Evolutionary conservation across 169 alveolate species (phyloP).

Genomic region (Blepharisma undulans): DNA sequence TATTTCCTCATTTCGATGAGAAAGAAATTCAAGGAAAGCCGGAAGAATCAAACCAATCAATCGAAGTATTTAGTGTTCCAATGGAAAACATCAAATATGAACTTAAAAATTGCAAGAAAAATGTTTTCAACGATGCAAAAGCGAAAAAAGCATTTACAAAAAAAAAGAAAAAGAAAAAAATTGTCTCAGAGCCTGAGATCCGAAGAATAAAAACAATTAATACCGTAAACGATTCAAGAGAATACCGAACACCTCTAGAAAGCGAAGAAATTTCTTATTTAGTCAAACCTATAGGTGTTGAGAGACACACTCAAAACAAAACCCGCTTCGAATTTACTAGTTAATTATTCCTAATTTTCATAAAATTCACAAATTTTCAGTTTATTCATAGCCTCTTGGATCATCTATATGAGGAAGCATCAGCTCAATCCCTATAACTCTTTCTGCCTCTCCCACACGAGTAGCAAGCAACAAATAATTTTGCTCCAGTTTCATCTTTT

Average conservation of each 20-base stretch:
- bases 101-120: background rate
- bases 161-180: background rate
- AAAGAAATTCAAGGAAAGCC: background rate
- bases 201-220: background rate
- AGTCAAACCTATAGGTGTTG: background rate
- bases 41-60: background rate
- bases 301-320: background rate
- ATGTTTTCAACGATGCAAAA: background rate
- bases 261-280: background rate
- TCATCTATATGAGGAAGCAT: background rate
- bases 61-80: background rate
- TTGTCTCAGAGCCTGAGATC: background rate
- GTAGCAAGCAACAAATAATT: slow-evolving; percentile 47
- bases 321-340: background rate
- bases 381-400: background rate
- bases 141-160: background rate
- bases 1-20: background rate
- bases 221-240: background rate
- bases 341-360: background rate
- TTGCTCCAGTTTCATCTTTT: slow-evolving; percentile 63
- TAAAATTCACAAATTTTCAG: background rate
- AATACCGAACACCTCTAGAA: background rate
- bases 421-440: slow-evolving; percentile 62
- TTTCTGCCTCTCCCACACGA: slow-evolving; percentile 56
- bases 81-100: background rate